These are phyloP conservation scores for Eucalyptus erythrocorys DNA, from an alignment of 345 rosid species.

Conservation along the genomic window DNA sequence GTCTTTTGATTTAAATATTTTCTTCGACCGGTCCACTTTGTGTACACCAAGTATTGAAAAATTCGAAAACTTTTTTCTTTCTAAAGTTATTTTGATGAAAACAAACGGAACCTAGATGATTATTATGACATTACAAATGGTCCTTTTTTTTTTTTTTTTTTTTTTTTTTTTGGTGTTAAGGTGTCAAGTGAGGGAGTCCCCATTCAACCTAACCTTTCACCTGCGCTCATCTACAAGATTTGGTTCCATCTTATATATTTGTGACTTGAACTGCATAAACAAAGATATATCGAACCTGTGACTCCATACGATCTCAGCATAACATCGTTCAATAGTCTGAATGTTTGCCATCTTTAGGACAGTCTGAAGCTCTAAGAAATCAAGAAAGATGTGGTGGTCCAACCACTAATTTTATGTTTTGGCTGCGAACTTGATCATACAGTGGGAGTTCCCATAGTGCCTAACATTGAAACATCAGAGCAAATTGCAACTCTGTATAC, in stretches of 20 bases:
- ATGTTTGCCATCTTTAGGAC: background rate
- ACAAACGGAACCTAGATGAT: background rate
- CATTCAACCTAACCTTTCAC: background rate
- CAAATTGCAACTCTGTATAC: background rate
- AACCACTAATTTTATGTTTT: background rate
- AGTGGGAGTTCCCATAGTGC: background rate
- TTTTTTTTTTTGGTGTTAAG: background rate
- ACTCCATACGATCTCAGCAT: background rate
- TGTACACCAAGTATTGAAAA: background rate
- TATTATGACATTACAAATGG: background rate
- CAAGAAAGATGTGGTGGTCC: background rate
- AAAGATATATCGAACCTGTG: accelerated
- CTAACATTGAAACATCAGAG: background rate
- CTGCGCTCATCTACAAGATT: background rate
- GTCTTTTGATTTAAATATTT: background rate
- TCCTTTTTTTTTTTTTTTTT: background rate
- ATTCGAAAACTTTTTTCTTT: background rate
- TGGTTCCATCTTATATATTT: background rate
- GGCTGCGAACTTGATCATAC: background rate
- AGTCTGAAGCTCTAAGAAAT: background rate
- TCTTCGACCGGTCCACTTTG: background rate
- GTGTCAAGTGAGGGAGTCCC: background rate
- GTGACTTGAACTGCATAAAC: background rate
- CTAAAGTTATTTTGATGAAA: background rate
- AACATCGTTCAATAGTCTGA: background rate